Percentiles rank a stretch among this genome's conserved stretches.
phyloP scores from a whole-genome alignment of 1,284 basidiomycete species.

The Pseudozyma tsukubaensis region DNA sequence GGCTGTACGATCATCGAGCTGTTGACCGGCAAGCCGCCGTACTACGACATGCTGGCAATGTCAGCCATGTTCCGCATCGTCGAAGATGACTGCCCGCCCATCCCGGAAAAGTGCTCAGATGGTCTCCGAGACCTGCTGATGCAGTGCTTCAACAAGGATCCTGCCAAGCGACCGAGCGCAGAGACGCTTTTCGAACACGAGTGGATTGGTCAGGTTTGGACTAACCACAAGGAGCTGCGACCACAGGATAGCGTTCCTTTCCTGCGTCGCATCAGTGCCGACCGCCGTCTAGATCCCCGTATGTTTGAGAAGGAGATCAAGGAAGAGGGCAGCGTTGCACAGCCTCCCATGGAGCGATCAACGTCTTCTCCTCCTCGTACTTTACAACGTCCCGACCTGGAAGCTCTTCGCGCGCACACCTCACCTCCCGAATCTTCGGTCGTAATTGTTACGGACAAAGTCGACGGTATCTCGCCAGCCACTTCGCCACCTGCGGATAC shows the following conservation, averaged over 20 bases:
- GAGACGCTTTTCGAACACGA: constrained; percentile 85
- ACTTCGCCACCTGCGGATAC: constrained; percentile 14
- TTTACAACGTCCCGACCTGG: constrained; percentile 31
- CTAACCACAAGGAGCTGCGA: constrained; percentile 74
- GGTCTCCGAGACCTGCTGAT: constrained; percentile 81
- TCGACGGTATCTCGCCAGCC: constrained; percentile 18
- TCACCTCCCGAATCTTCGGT: constrained; percentile 33
- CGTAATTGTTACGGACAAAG: constrained; percentile 19
- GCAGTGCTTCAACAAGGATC: constrained; percentile 89
- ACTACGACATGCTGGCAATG: constrained; percentile 74
- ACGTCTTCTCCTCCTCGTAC: constrained; percentile 45
- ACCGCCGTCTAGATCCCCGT: constrained; percentile 74
- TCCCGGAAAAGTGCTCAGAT: constrained; percentile 81
- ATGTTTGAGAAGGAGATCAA: constrained; percentile 28
- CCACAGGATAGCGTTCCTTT: constrained; percentile 94
- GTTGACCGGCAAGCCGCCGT: constrained; percentile 89
- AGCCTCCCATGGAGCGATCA: constrained; percentile 48
- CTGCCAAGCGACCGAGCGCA: constrained; percentile 81
- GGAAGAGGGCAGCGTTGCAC: constrained; percentile 3
- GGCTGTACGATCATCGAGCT: constrained; percentile 94
- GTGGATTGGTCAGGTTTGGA: constrained; percentile 86
- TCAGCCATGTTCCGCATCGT: constrained; percentile 88
- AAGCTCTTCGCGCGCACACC: constrained; percentile 33
- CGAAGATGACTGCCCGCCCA: constrained; percentile 85
- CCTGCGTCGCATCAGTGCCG: constrained; percentile 85